Evolutionary conservation across 75 land plant species (phyloP), one percentile per base, ranked within the genome.

Genomic region (Pinus taeda): DNA sequence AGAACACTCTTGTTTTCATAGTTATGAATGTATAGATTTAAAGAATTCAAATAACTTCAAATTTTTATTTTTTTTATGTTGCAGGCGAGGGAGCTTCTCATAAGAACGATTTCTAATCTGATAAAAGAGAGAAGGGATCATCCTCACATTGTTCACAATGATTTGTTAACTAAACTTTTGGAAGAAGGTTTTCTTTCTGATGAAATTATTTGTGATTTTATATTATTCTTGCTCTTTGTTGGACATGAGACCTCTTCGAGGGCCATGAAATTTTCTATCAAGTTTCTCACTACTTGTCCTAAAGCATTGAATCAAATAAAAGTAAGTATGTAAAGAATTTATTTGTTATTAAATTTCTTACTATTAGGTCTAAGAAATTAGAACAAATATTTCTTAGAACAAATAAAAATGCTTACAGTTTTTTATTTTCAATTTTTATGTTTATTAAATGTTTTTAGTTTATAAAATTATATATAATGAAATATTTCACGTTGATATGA

Each of bases 201-300:
- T 45, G 85, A 85, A 13, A 82, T 71, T 17, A 79, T 85, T 17
- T 82, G 81, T 3, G 90, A 88, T 71, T 82, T 85, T 76, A 76
- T 88, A 29, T 80, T 88, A 13, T 82, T 82, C 67, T 81, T 88
- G 56, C 85, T 88, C 17, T 82, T 85, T 81, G 90, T 87, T 57
- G 90, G 90, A 8, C 80, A 82, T 72, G 90, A 88, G 74, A 88
- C 90, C 0, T 82, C 90, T 2, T 71, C 85, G 4, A 85, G 80
- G 53, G 85, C 87, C 5, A 88, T 88, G 90, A 78, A 78, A 20
- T 84, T 88, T 64, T 86, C 90, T 29, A 86, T 84, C 37, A 82
- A 88, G 57, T 88, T 80, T 69, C 86, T 88, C 67, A 84, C 84
- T 45, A 79, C 71, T 0, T 56, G 57, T 53, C 86, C 90, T 15